phyloP scores from a whole-genome alignment of 1,284 basidiomycete genomes.

The Microbotryomycetes sp. region DNA sequence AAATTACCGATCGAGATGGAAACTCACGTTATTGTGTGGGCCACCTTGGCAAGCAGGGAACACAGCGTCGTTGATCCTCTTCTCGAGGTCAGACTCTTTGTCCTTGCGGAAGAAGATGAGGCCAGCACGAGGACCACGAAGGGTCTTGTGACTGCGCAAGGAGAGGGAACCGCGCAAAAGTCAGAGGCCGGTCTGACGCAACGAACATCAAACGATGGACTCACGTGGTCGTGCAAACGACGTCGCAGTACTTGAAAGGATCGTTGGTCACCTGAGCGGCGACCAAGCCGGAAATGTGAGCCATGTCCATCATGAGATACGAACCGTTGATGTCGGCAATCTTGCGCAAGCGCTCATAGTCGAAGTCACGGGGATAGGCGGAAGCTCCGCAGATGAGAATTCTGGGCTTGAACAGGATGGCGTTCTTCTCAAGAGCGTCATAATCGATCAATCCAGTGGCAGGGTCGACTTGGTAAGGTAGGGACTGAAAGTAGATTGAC shows the following conservation, averaged over 20 bases:
- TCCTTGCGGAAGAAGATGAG: conserved; percentile 99
- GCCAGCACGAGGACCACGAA: conserved; percentile 96
- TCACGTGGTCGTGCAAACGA: conserved; percentile 90
- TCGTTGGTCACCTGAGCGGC: conserved; percentile 87
- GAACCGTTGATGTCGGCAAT: conserved; percentile 83
- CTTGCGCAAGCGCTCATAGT: conserved; percentile 75
- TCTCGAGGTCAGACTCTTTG: conserved; percentile 79
- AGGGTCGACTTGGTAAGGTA: conserved; percentile 86
- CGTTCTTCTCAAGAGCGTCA: conserved; percentile 71
- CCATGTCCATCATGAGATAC: conserved; percentile 81
- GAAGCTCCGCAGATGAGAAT: conserved; percentile 97
- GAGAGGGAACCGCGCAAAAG: conserved; percentile 23
- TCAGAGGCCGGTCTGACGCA: not conserved
- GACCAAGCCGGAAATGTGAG: conserved; percentile 92
- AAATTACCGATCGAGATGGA: not conserved
- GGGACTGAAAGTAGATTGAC: conserved; percentile 99
- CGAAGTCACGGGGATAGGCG: conserved; percentile 98
- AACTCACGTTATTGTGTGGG: conserved; percentile 92
- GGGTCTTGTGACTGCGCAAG: conserved; percentile 80
- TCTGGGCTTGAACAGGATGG: conserved; percentile 92
- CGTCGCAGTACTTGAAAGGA: conserved; percentile 95
- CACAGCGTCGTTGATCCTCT: conserved; percentile 93
- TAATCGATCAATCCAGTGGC: conserved; percentile 90
- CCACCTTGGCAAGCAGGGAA: conserved; percentile 99
- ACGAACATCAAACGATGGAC: conserved; percentile 35